Conservation (phyloP, 495 filamentous ascomycete genomes). For the Cetradonia linearis region DNA sequence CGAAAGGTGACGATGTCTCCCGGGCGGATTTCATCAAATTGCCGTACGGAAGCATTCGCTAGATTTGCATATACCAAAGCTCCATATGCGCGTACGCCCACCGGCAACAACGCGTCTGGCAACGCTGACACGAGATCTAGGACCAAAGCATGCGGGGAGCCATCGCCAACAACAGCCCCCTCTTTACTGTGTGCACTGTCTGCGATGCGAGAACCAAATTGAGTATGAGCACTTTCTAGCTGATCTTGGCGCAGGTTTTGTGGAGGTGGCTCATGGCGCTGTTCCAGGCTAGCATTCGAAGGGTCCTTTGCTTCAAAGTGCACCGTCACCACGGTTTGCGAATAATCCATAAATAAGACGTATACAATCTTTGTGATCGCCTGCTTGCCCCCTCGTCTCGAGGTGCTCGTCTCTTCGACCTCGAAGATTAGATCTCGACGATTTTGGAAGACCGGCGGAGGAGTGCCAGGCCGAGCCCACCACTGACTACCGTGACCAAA, state of each 20-base stretch:
- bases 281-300: slow-evolving; percentile 60
- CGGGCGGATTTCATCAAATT: slow-evolving; percentile 87
- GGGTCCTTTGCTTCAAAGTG: slow-evolving; percentile 70
- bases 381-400: slow-evolving; percentile 57
- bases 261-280: slow-evolving; percentile 80
- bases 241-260: slow-evolving; percentile 83
- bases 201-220: slow-evolving; percentile 65
- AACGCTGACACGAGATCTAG: slow-evolving; percentile 67
- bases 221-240: slow-evolving; percentile 70
- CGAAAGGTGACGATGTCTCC: slow-evolving; percentile 91
- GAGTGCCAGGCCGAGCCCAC: slow-evolving; percentile 68
- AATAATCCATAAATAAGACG: slow-evolving; percentile 87
- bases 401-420: slow-evolving; percentile 62
- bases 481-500: slow-evolving; percentile 60
- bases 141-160: slow-evolving; percentile 64
- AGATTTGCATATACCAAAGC: slow-evolving; percentile 88
- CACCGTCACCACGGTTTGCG: slow-evolving; percentile 78
- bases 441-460: slow-evolving; percentile 71
- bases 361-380: slow-evolving; percentile 70
- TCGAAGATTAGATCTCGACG: slow-evolving; percentile 79
- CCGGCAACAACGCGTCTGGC: slow-evolving; percentile 62
- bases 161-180: slow-evolving; percentile 73
- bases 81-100: slow-evolving; percentile 81
- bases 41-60: slow-evolving; percentile 79
- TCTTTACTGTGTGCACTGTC: slow-evolving; percentile 58